A percentile compares a stretch with the other conserved stretches of the same genome.
phyloP scores from a whole-genome alignment of 2,329 filamentous ascomycete genomes.

The Diaporthe aspalathi region DNA sequence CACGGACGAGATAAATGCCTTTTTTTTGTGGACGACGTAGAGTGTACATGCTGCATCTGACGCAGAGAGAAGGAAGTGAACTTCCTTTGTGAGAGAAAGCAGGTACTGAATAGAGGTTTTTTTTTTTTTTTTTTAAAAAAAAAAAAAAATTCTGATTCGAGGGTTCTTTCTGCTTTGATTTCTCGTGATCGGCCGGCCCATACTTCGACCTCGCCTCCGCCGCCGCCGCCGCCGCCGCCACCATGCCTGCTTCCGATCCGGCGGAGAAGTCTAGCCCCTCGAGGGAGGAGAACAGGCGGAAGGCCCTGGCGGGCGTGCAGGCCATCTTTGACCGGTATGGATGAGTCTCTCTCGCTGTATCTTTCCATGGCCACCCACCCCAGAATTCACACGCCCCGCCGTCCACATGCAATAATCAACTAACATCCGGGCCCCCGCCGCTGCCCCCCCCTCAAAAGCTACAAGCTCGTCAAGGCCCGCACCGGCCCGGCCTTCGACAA shows the following conservation, averaged over 20 bases:
- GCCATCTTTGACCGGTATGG: slow-evolving; percentile 38
- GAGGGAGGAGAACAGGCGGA: slow-evolving; percentile 34
- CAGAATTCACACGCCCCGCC: not conserved
- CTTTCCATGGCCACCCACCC: not conserved
- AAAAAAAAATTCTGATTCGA: too few species aligned
- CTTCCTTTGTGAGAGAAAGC: too few species aligned
- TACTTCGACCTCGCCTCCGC: too few species aligned
- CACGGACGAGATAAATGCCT: too few species aligned
- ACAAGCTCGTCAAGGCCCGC: slow-evolving; percentile 39
- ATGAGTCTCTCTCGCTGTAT: too few species aligned
- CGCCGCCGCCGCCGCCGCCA: not conserved
- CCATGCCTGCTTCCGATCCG: slow-evolving; percentile 11
- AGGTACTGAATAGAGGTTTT: too few species aligned
- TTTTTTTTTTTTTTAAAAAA: too few species aligned
- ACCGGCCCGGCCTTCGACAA: slow-evolving; percentile 42
- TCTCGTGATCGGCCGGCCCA: not conserved
- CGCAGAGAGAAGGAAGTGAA: too few species aligned
- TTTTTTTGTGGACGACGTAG: too few species aligned
- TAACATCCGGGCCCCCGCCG: not conserved
- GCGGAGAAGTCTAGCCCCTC: not conserved
- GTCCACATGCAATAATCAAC: not conserved
- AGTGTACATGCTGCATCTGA: too few species aligned
- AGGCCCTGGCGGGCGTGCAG: slow-evolving; percentile 35
- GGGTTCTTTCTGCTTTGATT: not conserved
- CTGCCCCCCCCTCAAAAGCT: slow-evolving; percentile 30